Conservation (phyloP, 2,329 filamentous ascomycete species). For the Penicillium sp. region DNA sequence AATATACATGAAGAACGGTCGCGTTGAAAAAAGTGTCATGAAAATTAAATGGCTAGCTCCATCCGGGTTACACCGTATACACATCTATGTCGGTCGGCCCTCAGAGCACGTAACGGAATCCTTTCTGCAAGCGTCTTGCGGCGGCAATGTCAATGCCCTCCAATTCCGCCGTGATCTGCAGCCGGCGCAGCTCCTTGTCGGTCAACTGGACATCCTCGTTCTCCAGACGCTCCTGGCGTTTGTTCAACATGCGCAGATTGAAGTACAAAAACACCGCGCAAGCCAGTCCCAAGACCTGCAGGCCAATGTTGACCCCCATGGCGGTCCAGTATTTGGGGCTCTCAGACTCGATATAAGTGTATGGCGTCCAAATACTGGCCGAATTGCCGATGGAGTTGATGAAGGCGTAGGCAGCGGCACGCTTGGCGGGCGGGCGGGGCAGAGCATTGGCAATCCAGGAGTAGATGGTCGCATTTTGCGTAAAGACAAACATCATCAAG, state of each 20-base stretch:
- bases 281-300: conserved; percentile 33
- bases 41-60: too few relatives aligned
- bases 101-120: conserved; percentile 49
- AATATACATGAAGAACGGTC: too few relatives aligned
- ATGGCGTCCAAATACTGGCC: conserved; percentile 49
- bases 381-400: conserved; percentile 52
- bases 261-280: conserved; percentile 35
- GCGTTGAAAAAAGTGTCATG: too few relatives aligned
- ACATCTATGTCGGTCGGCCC: neutral
- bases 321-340: conserved; percentile 37
- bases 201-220: conserved; percentile 42
- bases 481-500: conserved; percentile 52
- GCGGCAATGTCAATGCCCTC: conserved; percentile 47
- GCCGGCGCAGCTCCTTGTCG: conserved; percentile 42
- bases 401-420: conserved; percentile 50
- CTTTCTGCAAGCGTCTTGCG: conserved; percentile 49
- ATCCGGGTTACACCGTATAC: too few relatives aligned
- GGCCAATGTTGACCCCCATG: conserved; percentile 39
- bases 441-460: conserved; percentile 47
- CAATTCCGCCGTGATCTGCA: conserved; percentile 48
- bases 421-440: conserved; percentile 50
- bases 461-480: conserved; percentile 28
- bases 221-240: conserved; percentile 47
- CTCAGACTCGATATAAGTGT: conserved; percentile 41
- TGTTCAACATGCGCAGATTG: conserved; percentile 44